Conservation (phyloP, 2,329 filamentous ascomycete species). For the Cladobotryum protrusum region DNA sequence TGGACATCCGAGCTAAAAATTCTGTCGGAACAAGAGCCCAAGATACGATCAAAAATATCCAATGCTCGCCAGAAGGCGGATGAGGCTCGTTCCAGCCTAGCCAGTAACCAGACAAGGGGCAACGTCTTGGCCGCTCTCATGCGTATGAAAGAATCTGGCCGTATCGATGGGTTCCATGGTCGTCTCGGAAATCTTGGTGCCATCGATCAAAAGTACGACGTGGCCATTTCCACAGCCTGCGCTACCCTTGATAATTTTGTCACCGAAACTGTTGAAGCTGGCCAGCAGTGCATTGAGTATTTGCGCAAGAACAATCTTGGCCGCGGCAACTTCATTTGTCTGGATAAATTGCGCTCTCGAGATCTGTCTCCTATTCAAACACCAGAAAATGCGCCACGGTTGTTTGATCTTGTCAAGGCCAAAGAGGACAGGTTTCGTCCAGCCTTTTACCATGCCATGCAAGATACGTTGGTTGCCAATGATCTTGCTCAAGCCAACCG, state of each 20-base stretch:
- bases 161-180: conserved; percentile 95
- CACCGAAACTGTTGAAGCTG: conserved; percentile 90
- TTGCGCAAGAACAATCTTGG: conserved; percentile 95
- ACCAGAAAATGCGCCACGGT: conserved; percentile 81
- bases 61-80: conserved; percentile 91
- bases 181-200: conserved; percentile 88
- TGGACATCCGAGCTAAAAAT: conserved; percentile 67
- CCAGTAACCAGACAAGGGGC: conserved; percentile 84
- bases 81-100: conserved; percentile 84
- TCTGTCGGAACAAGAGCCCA: conserved; percentile 70
- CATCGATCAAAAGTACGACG: conserved; percentile 89
- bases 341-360: conserved; percentile 76
- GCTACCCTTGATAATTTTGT: conserved; percentile 91
- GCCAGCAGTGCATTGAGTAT: conserved; percentile 97
- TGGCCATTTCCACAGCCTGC: conserved; percentile 97
- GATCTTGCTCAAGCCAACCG: conserved; percentile 95
- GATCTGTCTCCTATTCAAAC: conserved; percentile 78
- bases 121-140: conserved; percentile 89
- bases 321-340: conserved; percentile 91
- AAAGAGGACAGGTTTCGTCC: conserved; percentile 82
- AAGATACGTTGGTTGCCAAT: conserved; percentile 88
- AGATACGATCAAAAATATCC: conserved; percentile 77
- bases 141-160: conserved; percentile 90
- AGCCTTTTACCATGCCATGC: conserved; percentile 91
- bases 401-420: conserved; percentile 87